Evolutionary conservation across 202 grass and related monocot species (phyloP).

Genomic region (Saccharum hybrid): DNA sequence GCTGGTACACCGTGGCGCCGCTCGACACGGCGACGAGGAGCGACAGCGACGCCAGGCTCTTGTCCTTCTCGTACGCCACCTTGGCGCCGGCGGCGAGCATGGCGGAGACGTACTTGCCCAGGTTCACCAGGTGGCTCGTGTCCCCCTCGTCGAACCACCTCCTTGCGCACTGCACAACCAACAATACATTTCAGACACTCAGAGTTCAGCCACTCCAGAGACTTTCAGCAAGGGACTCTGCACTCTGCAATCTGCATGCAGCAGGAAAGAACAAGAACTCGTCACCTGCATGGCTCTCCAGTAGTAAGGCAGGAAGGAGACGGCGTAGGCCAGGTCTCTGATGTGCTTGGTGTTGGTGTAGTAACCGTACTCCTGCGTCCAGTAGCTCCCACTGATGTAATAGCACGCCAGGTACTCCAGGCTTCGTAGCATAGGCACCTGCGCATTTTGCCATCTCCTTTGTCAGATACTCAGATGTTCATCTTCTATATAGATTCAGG

Average conservation of each 20-base stretch:
- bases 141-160: conserved; percentile 88
- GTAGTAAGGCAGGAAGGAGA: conserved; percentile 86
- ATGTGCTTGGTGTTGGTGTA: conserved; percentile 73
- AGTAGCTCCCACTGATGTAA: conserved; percentile 87
- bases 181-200: not conserved
- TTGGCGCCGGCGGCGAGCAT: conserved; percentile 80
- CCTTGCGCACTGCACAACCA: conserved; percentile 65
- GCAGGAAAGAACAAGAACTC: not conserved
- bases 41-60: conserved; percentile 53
- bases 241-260: not conserved
- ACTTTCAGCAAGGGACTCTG: too few relatives aligned
- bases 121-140: conserved; percentile 61
- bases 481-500: not conserved
- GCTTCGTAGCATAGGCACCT: conserved; percentile 81
- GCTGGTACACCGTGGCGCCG: conserved; percentile 69
- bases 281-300: conserved; percentile 94
- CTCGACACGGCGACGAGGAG: conserved; percentile 65
- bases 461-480: not conserved
- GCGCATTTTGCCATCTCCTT: not conserved
- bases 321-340: conserved; percentile 73
- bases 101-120: conserved; percentile 88
- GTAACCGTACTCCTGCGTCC: conserved; percentile 71
- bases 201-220: not conserved
- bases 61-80: conserved; percentile 80
- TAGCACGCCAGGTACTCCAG: conserved; percentile 80